phyloP scores from a whole-genome alignment of 441 rosid genomes.

The Adansonia grandidieri region DNA sequence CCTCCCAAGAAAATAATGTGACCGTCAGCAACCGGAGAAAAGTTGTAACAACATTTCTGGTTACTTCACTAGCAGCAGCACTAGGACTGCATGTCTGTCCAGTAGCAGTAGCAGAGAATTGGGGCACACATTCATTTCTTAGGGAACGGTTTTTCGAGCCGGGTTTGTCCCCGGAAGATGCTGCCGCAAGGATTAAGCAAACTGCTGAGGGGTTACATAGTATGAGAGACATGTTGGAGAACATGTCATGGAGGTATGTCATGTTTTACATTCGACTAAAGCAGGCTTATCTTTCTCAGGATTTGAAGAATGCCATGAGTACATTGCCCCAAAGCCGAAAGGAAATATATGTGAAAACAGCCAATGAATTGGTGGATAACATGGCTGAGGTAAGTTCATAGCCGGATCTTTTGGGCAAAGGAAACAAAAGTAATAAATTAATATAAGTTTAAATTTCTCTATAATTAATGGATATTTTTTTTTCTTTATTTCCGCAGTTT shows the following conservation, averaged over 20 bases:
- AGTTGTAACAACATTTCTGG: slow-evolving; percentile 34
- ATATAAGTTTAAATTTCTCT: not conserved
- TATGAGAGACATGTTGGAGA: slow-evolving; percentile 82
- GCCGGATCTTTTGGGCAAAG: too few species aligned
- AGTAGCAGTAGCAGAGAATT: slow-evolving; percentile 64
- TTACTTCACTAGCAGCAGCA: slow-evolving; percentile 37
- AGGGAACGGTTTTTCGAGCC: slow-evolving; percentile 74
- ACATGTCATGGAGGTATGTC: slow-evolving; percentile 92
- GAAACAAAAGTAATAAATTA: too few species aligned
- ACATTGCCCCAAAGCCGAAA: slow-evolving; percentile 61
- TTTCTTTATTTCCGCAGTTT: slow-evolving; percentile 44
- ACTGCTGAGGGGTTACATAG: slow-evolving; percentile 85
- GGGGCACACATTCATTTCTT: slow-evolving; percentile 84
- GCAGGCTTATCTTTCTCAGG: slow-evolving; percentile 76
- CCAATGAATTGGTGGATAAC: slow-evolving; percentile 72
- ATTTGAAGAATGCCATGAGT: slow-evolving; percentile 67
- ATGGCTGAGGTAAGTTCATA: slow-evolving; percentile 63
- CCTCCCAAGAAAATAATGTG: slow-evolving; percentile 21
- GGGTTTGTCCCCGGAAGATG: slow-evolving; percentile 74
- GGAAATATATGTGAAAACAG: slow-evolving; percentile 60
- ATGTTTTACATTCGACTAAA: slow-evolving; percentile 81
- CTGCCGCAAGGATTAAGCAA: slow-evolving; percentile 82
- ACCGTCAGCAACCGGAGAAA: slow-evolving; percentile 40
- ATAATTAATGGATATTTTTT: not conserved
- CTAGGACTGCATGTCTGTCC: slow-evolving; percentile 29